phyloP scores from a whole-genome alignment of 31 red algal species.

The Odonthalia washingtoniensis region DNA sequence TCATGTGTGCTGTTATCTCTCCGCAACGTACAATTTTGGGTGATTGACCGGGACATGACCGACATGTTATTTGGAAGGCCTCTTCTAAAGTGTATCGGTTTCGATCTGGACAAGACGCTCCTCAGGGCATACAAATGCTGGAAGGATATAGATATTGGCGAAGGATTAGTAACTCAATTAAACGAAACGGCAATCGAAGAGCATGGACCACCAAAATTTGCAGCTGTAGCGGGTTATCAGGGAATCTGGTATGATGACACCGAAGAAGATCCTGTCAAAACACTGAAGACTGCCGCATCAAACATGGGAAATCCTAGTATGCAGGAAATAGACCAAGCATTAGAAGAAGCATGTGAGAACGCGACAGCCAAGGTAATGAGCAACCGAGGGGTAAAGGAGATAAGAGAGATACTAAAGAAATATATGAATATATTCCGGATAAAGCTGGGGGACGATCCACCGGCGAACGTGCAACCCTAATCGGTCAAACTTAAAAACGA shows the following conservation, averaged over 20 bases:
- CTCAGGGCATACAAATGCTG: too few relatives aligned
- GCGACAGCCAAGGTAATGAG: slow-evolving; percentile 11
- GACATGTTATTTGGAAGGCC: too few relatives aligned
- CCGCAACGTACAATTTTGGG: slow-evolving; percentile 24
- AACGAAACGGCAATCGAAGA: not conserved
- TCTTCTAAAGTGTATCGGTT: too few relatives aligned
- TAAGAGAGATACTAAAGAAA: slow-evolving; percentile 1
- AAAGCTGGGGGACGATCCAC: slow-evolving; percentile 34
- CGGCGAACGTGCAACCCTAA: slow-evolving; percentile 26
- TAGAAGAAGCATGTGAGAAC: not conserved
- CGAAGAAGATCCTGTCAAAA: not conserved
- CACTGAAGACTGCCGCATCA: not conserved
- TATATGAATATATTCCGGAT: slow-evolving; percentile 40
- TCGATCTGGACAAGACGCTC: too few relatives aligned
- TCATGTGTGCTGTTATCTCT: not conserved
- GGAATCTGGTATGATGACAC: not conserved
- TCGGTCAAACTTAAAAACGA: slow-evolving; percentile 15
- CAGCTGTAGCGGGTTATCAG: too few relatives aligned
- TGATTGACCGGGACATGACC: slow-evolving; percentile 25
- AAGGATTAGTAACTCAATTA: not conserved
- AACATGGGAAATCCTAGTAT: not conserved
- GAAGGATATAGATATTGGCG: not conserved
- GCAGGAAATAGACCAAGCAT: slow-evolving; percentile 12
- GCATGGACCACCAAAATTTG: not conserved
- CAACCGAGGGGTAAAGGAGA: not conserved